Base-by-base conservation (phyloP, 129 eudicot species). In the Chrysanthemum lavandulifolium region DNA sequence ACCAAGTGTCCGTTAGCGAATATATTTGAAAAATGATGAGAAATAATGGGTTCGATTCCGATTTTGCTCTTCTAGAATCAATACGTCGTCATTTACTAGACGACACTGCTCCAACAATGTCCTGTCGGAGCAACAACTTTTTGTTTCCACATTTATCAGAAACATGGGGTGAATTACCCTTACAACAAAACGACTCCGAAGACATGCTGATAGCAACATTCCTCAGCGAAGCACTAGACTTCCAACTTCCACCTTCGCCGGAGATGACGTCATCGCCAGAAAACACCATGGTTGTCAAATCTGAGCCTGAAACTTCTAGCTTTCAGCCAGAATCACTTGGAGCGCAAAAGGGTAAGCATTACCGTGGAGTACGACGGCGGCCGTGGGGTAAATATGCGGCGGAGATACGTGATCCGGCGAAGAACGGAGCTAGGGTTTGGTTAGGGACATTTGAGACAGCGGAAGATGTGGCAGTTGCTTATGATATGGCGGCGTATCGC, bases 321-420 rank as follows among this genome's bases (percentile, higher is more conserved):
- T 21, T 61, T 14, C 73, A 71, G 12, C 18, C 75, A 7, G 70
- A 49, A 3, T 10, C 79, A 2, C 73, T 73, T 62, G 55, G 40
- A 72, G 48, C 12, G 16, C 23, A 53, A 16, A 71, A 2, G 63
- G 60, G 15, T 13, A 15, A 53, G 58, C n/a, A 53, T 40, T 40
- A 7, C 47, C 10, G 47, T 1, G 47, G 47, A 1, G 47, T 40
- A 7, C 2, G 47, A 40, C 10, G 47, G 10, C 47, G 96, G 69
- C 96, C 94, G 36, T 90, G 97, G 96, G 96, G 96, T 14, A 85
- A 85, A 61, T 90, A 71, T 12, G 96, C 96, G 66, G 96, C 96
- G 82, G 96, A 90, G 82, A 90, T 90, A 10, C 57, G 96, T 65
- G 96, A 90, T 23, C 96, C 96, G 27, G 86, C 94, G 48, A 90